Conservation (phyloP, 345 rosid genomes). For the Geranium rotundifolium region DNA sequence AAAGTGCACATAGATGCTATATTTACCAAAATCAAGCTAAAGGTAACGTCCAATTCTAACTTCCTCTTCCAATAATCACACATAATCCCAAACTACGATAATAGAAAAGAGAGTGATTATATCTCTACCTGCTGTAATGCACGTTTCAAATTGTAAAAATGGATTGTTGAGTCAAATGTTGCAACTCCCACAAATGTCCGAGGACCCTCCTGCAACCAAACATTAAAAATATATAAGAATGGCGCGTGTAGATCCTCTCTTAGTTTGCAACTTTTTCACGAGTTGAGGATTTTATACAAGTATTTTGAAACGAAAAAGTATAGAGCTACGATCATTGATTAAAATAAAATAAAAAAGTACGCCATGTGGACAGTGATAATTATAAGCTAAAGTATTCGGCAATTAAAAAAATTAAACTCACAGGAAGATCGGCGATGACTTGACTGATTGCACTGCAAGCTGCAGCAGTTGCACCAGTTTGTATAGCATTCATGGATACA, state of each 20-base stretch:
- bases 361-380: not conserved
- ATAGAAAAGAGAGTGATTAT: too few relatives aligned
- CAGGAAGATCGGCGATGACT: conserved; percentile 91
- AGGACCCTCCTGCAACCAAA: conserved; percentile 70
- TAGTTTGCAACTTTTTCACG: too few relatives aligned
- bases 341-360: too few relatives aligned
- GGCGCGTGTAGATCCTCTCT: too few relatives aligned
- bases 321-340: too few relatives aligned
- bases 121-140: conserved; percentile 60
- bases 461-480: conserved; percentile 95
- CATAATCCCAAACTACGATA: too few relatives aligned
- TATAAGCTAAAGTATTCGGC: too few relatives aligned
- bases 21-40: too few relatives aligned
- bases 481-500: conserved; percentile 90
- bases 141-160: conserved; percentile 92
- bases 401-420: conserved; percentile 25
- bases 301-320: too few relatives aligned
- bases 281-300: too few relatives aligned
- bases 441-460: conserved; percentile 92
- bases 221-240: not conserved
- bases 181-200: conserved; percentile 97
- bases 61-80: not conserved
- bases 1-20: too few relatives aligned
- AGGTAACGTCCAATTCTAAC: too few relatives aligned
- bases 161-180: conserved; percentile 90